Evolutionary conservation across 208 protist species (phyloP).

Genomic region (Tritrichomonas foetus): DNA sequence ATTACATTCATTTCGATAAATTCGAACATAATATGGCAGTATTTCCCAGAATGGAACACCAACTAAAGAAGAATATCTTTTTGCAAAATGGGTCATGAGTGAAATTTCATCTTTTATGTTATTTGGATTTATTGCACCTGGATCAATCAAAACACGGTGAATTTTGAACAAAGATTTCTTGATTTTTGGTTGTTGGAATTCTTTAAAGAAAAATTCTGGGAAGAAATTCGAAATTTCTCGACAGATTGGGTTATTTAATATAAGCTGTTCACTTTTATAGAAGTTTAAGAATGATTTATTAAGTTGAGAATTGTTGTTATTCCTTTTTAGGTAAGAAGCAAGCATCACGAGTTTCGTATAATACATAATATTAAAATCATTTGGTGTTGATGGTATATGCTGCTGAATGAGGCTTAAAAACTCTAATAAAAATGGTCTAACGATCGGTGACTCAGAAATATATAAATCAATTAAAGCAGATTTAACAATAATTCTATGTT

Average conservation of each 20-base stretch:
- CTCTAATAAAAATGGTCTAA: not conserved
- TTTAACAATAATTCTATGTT: not conserved
- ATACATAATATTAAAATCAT: not conserved
- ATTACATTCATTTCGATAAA: not conserved
- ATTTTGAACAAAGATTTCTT: not conserved
- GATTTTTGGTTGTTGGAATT: not conserved
- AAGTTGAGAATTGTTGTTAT: too few relatives aligned
- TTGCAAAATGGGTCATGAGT: not conserved
- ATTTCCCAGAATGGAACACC: constrained; percentile 35
- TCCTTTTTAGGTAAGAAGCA: not conserved
- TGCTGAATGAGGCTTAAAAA: not conserved
- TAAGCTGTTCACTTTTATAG: not conserved
- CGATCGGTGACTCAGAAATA: not conserved
- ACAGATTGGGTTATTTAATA: not conserved
- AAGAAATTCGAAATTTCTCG: not conserved
- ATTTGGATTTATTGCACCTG: not conserved
- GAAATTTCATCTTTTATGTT: not conserved
- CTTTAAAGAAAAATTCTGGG: not conserved
- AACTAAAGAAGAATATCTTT: not conserved
- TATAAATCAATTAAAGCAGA: not conserved
- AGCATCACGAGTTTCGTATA: not conserved
- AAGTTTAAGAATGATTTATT: not conserved
- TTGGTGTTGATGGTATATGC: not conserved
- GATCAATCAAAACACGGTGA: not conserved
- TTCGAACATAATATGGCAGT: not conserved